phyloP scores from a whole-genome alignment of 441 rosid species.

The Biscutella laevigata region DNA sequence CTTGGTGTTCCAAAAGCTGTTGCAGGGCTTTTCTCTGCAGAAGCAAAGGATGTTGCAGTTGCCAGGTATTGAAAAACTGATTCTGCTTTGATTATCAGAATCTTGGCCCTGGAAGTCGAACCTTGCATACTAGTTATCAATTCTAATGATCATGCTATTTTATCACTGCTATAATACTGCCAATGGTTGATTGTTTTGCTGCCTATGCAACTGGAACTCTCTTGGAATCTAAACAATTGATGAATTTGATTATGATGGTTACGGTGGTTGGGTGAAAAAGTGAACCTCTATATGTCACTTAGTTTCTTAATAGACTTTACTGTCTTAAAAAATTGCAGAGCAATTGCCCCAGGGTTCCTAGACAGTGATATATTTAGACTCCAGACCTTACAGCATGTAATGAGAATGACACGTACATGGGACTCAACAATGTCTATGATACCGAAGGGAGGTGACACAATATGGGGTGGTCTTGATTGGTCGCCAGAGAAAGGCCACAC shows the following conservation, averaged over 20 bases:
- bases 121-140: not conserved
- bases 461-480: slow-evolving; percentile 95
- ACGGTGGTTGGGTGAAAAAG: not conserved
- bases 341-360: slow-evolving; percentile 78
- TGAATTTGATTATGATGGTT: not conserved
- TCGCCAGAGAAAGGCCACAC: slow-evolving; percentile 69
- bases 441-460: slow-evolving; percentile 87
- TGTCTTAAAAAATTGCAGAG: slow-evolving; percentile 45
- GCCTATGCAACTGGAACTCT: not conserved
- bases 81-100: not conserved
- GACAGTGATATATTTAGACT: slow-evolving; percentile 65
- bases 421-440: slow-evolving; percentile 97
- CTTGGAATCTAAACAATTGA: not conserved
- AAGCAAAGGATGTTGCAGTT: slow-evolving; percentile 88
- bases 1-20: slow-evolving; percentile 93
- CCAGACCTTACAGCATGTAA: slow-evolving; percentile 73
- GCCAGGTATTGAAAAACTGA: slow-evolving; percentile 51
- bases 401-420: slow-evolving; percentile 89
- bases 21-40: slow-evolving; percentile 82
- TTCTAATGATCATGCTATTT: not conserved
- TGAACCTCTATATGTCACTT: not conserved
- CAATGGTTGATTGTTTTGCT: not conserved
- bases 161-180: not conserved
- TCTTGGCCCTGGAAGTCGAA: slow-evolving; percentile 2
- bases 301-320: not conserved